Percentiles rank a stretch among this genome's conserved stretches.
These are phyloP conservation scores for Lentinula aciculospora DNA, from an alignment of 768 basidiomycete species.

Conservation along the genomic window DNA sequence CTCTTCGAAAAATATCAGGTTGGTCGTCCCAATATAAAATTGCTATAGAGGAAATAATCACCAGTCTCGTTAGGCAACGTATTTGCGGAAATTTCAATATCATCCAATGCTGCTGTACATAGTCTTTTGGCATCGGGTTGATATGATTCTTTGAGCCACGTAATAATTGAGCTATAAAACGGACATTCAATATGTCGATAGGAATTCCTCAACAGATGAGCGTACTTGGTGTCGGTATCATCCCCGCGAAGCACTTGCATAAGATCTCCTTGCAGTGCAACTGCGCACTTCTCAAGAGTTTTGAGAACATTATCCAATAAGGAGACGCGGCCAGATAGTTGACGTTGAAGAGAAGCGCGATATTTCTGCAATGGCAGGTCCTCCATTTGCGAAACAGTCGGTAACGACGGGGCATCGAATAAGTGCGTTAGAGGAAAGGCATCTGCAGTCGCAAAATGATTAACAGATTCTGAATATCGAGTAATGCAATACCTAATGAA, in stretches of 20 bases:
- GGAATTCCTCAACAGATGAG: constrained; percentile 6
- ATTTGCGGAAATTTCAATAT: constrained; percentile 32
- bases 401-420: constrained; percentile 48
- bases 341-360: constrained; percentile 51
- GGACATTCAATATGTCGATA: constrained; percentile 5
- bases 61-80: constrained; percentile 25
- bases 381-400: constrained; percentile 34
- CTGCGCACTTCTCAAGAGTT: constrained; percentile 55
- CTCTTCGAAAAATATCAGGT: constrained; percentile 11
- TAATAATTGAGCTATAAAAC: constrained; percentile 30
- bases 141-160: constrained; percentile 39
- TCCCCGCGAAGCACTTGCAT: constrained; percentile 33
- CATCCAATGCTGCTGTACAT: constrained; percentile 34
- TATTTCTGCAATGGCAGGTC: constrained; percentile 57
- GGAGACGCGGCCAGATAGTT: constrained; percentile 60
- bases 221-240: constrained; percentile 40
- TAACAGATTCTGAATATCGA: not conserved
- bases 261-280: constrained; percentile 56
- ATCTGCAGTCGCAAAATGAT: constrained; percentile 28
- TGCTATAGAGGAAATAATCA: constrained; percentile 16
- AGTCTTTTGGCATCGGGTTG: constrained; percentile 45
- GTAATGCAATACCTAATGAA: constrained; percentile 20
- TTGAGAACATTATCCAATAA: constrained; percentile 53
- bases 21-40: not conserved
- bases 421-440: constrained; percentile 47